Evolutionary conservation across 139 green algal species (phyloP).

Genomic region (Desmodesmus armatus): DNA sequence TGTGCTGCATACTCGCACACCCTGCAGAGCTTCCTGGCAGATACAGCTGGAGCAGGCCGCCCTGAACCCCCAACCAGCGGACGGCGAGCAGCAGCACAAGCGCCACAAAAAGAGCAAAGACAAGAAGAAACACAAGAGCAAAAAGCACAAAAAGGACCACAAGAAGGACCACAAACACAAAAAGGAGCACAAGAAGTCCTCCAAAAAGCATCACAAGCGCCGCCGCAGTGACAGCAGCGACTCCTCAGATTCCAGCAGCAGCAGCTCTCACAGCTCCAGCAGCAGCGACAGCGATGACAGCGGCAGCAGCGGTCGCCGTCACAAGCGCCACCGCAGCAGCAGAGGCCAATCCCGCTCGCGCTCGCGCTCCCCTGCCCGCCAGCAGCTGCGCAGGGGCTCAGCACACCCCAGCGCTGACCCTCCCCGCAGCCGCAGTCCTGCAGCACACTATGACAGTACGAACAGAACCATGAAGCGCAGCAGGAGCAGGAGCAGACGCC

Average conservation of each 20-base stretch:
- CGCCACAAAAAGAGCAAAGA: constrained; percentile 25
- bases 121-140: constrained; percentile 22
- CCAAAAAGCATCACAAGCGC: constrained; percentile 23
- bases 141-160: constrained; percentile 20
- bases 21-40: constrained; percentile 15
- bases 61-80: not conserved
- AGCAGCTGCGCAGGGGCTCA: not conserved
- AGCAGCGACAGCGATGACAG: not conserved
- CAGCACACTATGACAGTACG: not conserved
- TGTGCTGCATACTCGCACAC: not conserved
- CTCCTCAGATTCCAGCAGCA: not conserved
- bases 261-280: not conserved
- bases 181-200: constrained; percentile 35
- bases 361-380: no score
- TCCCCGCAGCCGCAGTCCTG: no score
- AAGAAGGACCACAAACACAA: constrained; percentile 1
- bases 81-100: not conserved
- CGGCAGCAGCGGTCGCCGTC: not conserved
- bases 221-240: constrained; percentile 1
- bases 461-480: not conserved
- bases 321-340: not conserved
- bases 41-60: constrained; percentile 40
- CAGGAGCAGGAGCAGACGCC: not conserved
- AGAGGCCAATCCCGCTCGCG: not conserved
- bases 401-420: no score